Conservation (phyloP, 768 basidiomycete species). For the Leccinum subgranulosum region DNA sequence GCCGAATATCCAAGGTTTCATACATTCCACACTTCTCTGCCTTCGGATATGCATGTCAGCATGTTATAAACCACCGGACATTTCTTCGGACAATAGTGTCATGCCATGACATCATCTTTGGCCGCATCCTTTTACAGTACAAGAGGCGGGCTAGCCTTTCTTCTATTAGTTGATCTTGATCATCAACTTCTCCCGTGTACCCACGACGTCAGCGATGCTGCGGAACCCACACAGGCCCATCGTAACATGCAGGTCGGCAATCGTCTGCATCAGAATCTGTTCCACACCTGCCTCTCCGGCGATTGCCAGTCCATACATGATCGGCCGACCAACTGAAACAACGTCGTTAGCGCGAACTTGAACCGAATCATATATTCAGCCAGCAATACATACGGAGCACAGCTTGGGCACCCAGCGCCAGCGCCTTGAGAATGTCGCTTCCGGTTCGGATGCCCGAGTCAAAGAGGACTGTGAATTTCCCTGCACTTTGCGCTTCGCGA, state of each 20-base stretch:
- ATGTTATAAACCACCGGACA: background rate
- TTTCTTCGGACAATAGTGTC: background rate
- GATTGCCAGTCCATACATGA: conserved; percentile 48
- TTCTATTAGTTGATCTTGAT: conserved; percentile 19
- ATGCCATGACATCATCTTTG: too few species aligned
- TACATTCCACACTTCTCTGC: background rate
- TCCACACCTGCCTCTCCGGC: conserved; percentile 48
- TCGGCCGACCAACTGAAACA: conserved; percentile 37
- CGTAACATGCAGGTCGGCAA: conserved; percentile 43
- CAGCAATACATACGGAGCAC: conserved; percentile 37
- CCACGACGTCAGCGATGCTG: conserved; percentile 36
- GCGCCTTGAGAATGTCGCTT: conserved; percentile 51
- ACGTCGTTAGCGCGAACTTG: background rate
- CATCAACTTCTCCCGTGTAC: conserved; percentile 34
- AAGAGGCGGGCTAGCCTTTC: background rate
- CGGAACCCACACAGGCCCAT: conserved; percentile 42
- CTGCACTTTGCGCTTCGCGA: conserved; percentile 51
- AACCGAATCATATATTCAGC: background rate
- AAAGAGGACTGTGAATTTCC: conserved; percentile 67
- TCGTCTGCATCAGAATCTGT: conserved; percentile 42
- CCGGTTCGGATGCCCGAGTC: conserved; percentile 58
- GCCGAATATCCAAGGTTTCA: background rate
- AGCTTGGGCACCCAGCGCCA: conserved; percentile 55
- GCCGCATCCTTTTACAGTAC: background rate
- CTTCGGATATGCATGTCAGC: background rate